Conservation (phyloP, 768 basidiomycete species). For the Pleurotus salmoneostramineus region DNA sequence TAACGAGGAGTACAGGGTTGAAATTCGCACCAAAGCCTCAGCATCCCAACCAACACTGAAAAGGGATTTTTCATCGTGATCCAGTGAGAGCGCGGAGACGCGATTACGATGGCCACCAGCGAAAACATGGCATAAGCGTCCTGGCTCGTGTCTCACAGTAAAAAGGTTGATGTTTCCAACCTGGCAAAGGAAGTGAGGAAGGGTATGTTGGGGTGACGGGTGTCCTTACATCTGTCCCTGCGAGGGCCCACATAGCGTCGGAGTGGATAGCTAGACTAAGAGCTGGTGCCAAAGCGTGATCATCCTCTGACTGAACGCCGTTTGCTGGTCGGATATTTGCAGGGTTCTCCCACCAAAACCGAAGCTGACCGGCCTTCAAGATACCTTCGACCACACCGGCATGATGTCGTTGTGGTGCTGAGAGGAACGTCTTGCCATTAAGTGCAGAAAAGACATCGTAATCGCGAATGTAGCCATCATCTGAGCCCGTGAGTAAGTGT, state of each 20-base stretch:
- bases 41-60: slow-evolving; percentile 97
- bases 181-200: slow-evolving; percentile 33
- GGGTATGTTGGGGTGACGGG: slow-evolving; percentile 10
- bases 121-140: slow-evolving; percentile 68
- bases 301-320: slow-evolving; percentile 38
- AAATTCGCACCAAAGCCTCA: slow-evolving; percentile 65
- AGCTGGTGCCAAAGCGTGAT: slow-evolving; percentile 61
- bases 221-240: slow-evolving; percentile 75
- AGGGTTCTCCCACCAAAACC: slow-evolving; percentile 91
- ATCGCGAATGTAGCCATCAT: slow-evolving; percentile 90
- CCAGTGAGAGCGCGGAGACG: slow-evolving; percentile 80
- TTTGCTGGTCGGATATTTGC: slow-evolving; percentile 21
- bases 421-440: slow-evolving; percentile 84
- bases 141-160: slow-evolving; percentile 91
- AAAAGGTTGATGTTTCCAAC: slow-evolving; percentile 90
- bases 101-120: slow-evolving; percentile 68
- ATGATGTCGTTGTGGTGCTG: slow-evolving; percentile 84
- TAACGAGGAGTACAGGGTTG: background rate
- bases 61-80: slow-evolving; percentile 79
- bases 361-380: slow-evolving; percentile 83
- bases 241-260: slow-evolving; percentile 89
- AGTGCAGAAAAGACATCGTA: slow-evolving; percentile 89
- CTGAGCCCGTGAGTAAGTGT: slow-evolving; percentile 85
- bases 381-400: slow-evolving; percentile 90
- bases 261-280: slow-evolving; percentile 90